phyloP scores from a whole-genome alignment of 805 yeast species.

The Ogataea sp. region DNA sequence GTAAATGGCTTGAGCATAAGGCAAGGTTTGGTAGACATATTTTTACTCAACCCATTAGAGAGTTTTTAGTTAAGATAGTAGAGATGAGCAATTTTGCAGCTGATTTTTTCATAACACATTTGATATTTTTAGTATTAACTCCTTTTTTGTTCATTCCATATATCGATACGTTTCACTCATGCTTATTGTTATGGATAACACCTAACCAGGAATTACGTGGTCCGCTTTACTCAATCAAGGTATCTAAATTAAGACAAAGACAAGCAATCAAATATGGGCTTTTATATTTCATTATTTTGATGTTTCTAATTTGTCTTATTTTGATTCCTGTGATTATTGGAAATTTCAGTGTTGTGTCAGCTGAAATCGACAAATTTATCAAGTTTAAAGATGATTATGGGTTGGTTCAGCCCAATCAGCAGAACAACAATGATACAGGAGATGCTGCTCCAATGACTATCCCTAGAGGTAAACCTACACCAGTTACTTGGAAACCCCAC shows the following conservation, averaged over 20 bases:
- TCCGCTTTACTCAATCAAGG: slow-evolving; percentile 32
- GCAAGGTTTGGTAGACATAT: slow-evolving; percentile 17
- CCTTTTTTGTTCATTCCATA: slow-evolving; percentile 38
- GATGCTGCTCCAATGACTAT: slow-evolving; percentile 40
- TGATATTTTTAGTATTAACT: slow-evolving; percentile 28
- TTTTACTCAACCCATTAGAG: slow-evolving; percentile 38
- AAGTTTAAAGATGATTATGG: slow-evolving; percentile 14
- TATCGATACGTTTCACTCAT: slow-evolving; percentile 39
- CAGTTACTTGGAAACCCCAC: slow-evolving; percentile 14
- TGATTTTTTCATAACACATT: slow-evolving; percentile 40
- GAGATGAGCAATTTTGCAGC: slow-evolving; percentile 39
- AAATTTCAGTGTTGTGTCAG: neutral
- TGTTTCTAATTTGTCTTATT: slow-evolving; percentile 32
- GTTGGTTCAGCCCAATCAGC: slow-evolving; percentile 51
- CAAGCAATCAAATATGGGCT: slow-evolving; percentile 37
- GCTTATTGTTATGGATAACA: slow-evolving; percentile 42
- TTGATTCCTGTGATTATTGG: slow-evolving; percentile 39
- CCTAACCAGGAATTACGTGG: slow-evolving; percentile 29
- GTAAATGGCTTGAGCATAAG: slow-evolving; percentile 38
- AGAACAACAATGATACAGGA: slow-evolving; percentile 63
- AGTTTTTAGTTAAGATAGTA: slow-evolving; percentile 34
- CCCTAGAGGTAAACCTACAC: slow-evolving; percentile 20
- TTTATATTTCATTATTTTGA: slow-evolving; percentile 34
- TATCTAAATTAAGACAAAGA: slow-evolving; percentile 29
- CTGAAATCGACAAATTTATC: neutral